phyloP scores from a whole-genome alignment of 805 yeast genomes.

The Blastobotrys muscicola region DNA sequence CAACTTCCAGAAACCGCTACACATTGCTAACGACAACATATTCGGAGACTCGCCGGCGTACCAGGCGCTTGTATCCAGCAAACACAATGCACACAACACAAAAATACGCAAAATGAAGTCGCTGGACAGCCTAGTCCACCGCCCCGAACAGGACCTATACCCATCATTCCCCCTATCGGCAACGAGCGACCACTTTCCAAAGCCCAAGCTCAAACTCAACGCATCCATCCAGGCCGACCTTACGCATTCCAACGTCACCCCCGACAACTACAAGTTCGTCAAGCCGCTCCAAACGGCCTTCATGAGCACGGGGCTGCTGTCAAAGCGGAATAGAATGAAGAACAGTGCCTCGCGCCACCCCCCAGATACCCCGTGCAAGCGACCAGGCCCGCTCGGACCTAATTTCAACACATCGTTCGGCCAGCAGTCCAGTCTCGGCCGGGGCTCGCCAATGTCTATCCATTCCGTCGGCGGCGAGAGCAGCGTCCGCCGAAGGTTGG shows the following conservation, averaged over 20 bases:
- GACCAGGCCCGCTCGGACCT: constrained; percentile 23
- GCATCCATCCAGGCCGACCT: constrained; percentile 12
- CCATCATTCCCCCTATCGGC: constrained; percentile 1
- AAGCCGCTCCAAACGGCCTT: constrained; percentile 84
- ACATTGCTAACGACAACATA: background rate
- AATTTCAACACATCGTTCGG: background rate
- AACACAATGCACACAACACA: constrained; percentile 3
- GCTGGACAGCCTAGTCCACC: constrained; percentile 12
- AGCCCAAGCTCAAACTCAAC: constrained; percentile 10
- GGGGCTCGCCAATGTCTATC: background rate
- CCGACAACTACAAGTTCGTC: constrained; percentile 56
- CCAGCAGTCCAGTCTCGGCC: background rate
- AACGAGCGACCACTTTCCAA: constrained; percentile 1
- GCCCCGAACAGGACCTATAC: background rate
- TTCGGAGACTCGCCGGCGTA: constrained; percentile 1
- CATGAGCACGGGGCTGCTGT: constrained; percentile 60
- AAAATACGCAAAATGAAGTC: constrained; percentile 20
- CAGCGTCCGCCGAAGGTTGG: constrained; percentile 5
- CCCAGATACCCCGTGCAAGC: constrained; percentile 60
- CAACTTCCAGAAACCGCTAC: background rate
- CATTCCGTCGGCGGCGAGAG: background rate
- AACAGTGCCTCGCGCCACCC: constrained; percentile 24
- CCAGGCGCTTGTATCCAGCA: background rate
- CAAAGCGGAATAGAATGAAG: constrained; percentile 44
- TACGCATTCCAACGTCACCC: constrained; percentile 33